Evolutionary conservation across 148 eudicot genomes (phyloP).

Genomic region (Polygonum aviculare): DNA sequence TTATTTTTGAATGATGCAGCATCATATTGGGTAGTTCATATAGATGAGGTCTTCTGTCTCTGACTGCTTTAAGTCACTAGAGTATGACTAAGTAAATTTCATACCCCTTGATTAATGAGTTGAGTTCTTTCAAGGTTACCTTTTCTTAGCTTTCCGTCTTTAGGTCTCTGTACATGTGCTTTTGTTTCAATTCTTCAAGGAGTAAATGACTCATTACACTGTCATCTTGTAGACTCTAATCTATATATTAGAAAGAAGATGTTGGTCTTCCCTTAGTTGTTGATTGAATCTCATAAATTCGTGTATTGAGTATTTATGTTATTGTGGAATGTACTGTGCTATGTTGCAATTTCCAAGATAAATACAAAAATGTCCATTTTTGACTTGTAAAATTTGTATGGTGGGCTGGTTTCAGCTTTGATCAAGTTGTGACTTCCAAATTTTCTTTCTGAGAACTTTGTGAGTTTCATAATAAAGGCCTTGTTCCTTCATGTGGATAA

Average conservation of each 20-base stretch:
- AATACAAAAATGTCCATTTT: background rate
- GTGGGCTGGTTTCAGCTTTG: background rate
- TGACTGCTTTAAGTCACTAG: background rate
- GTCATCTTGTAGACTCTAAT: background rate
- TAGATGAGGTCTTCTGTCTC: background rate
- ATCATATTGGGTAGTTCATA: background rate
- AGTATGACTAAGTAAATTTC: background rate
- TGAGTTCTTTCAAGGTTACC: background rate
- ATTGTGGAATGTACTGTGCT: background rate
- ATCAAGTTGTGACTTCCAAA: background rate
- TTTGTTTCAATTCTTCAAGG: no score
- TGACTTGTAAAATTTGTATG: background rate
- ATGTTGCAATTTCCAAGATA: background rate
- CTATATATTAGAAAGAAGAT: background rate
- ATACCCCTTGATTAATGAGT: background rate
- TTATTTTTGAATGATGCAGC: background rate
- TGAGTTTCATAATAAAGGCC: background rate
- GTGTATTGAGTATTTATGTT: background rate
- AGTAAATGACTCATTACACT: background rate
- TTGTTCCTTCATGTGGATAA: background rate
- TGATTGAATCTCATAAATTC: background rate
- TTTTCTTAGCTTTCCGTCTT: background rate
- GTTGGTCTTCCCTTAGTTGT: background rate
- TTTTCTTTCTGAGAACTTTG: background rate
- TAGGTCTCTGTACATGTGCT: background rate